phyloP scores from a whole-genome alignment of 176 grass and related monocot species.

The Ananas comosus region DNA sequence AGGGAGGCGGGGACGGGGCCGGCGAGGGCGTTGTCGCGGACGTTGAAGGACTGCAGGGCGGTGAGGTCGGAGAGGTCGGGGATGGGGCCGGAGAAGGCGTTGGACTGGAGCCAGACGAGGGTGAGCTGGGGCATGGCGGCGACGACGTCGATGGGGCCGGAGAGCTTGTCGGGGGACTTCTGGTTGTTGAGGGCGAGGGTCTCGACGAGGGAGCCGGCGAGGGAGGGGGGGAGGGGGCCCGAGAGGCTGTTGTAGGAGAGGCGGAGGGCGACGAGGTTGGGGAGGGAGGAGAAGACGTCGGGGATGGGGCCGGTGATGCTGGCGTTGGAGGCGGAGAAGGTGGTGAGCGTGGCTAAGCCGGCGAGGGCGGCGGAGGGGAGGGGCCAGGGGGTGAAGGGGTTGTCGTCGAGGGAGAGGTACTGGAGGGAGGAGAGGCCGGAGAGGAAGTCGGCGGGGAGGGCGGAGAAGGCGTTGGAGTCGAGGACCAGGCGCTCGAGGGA shows the following conservation, averaged over 20 bases:
- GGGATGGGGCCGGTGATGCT: constrained; percentile 11
- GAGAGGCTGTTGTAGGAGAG: constrained; percentile 20
- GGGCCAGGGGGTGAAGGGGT: constrained; percentile 14
- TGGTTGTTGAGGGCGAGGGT: constrained; percentile 16
- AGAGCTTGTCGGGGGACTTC: not conserved
- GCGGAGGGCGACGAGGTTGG: not conserved
- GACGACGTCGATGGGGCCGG: constrained; percentile 16
- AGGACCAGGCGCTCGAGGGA: constrained; percentile 1
- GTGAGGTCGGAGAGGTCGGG: constrained; percentile 20
- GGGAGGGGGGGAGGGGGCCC: not conserved
- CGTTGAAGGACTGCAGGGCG: constrained; percentile 13
- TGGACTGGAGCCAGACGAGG: constrained; percentile 21
- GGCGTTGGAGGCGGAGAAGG: constrained; percentile 7
- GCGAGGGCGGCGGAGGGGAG: not conserved
- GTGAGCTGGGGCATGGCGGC: constrained; percentile 12
- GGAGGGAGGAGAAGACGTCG: constrained; percentile 5
- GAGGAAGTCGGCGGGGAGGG: constrained; percentile 20
- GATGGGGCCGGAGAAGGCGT: constrained; percentile 22
- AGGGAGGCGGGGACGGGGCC: constrained; percentile 10
- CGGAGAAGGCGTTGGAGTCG: constrained; percentile 15
- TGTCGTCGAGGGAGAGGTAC: constrained; percentile 6
- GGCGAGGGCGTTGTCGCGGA: constrained; percentile 17
- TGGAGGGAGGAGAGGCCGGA: constrained; percentile 11
- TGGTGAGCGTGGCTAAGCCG: not conserved
- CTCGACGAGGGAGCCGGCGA: constrained; percentile 2